Base-by-base conservation (phyloP, 352 stramenopile species). In the Pythium aristosporum region DNA sequence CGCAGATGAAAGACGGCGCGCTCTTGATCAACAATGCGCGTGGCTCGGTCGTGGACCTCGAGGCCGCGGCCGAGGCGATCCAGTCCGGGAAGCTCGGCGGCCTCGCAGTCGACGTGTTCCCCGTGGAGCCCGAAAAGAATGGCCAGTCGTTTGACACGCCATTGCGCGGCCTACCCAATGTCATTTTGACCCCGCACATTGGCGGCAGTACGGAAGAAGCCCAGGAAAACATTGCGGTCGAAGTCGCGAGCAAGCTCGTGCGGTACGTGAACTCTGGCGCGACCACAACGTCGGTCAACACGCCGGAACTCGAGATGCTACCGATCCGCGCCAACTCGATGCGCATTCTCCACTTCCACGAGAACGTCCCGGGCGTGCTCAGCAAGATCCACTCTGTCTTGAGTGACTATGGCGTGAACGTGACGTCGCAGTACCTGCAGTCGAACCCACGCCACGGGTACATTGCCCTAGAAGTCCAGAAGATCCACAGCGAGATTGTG, bases 21-120 rank as follows among this genome's bases (percentile, higher is more conserved):
- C 76, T 97, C 12, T 70, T 99, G 8, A 76, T 99, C 32, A 99
- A 99, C 74, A 98, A 98, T 73, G 95, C 96, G 25, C 91, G 96
- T 65, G 95, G 95, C 20, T 88, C 96, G 58, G 79, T 98, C 21
- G 92, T 99, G n/a, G 91, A 98, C 74, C 94, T 96, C 65, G 90
- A 94, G 3, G 96, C 92, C 18, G 81, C 97, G 12, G 97, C 82
- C 16, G 85, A 94, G 43, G 94, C 89, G n/a, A 80, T 98, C 53
- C 79, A 92, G 63, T 84, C 80, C 16, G 87, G 83, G 61, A 91
- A 96, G 74, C 79, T 96, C 50, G 75, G 79, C 20, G 84, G 85
- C 67, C 82, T 82, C 49, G 87, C 88, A 1, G 79, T 98, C 37
- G 90, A 97, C 65, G 91, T 97, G 54, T 98, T 97, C 69, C 84